Percentiles rank a stretch among this genome's conserved stretches.
Evolutionary conservation across 2,329 filamentous ascomycete species (phyloP).

Genomic region (Cordyceps cateniannulata): DNA sequence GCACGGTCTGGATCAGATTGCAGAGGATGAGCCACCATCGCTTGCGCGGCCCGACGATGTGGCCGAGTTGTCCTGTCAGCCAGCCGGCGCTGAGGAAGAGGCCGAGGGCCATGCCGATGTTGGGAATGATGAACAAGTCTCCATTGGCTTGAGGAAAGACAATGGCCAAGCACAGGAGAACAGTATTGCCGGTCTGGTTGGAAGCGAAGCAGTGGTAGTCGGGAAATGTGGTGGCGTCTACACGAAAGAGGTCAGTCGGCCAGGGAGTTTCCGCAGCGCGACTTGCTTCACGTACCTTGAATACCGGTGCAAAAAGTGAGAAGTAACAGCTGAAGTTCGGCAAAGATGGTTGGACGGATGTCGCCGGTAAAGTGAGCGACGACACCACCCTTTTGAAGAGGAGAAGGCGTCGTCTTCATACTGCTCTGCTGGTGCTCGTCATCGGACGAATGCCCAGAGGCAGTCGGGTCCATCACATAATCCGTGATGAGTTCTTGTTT

Average conservation of each 20-base stretch:
- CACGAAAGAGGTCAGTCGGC: not conserved
- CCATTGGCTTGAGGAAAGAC: conserved; percentile 40
- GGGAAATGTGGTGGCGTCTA: conserved; percentile 52
- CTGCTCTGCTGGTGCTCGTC: not conserved
- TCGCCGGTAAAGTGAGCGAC: conserved; percentile 20
- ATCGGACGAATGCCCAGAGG: conserved; percentile 6
- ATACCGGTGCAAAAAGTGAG: conserved; percentile 46
- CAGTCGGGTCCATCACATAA: not conserved
- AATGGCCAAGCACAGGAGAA: conserved; percentile 49
- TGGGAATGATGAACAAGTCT: conserved; percentile 43
- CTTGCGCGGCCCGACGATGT: conserved; percentile 42
- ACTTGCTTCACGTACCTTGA: conserved; percentile 30
- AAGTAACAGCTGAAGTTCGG: conserved; percentile 39
- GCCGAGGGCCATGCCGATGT: conserved; percentile 48
- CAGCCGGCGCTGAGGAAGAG: conserved; percentile 50
- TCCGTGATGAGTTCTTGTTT: not conserved
- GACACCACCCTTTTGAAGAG: not conserved
- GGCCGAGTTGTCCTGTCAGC: conserved; percentile 50
- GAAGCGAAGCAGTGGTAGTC: conserved; percentile 58
- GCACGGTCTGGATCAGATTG: conserved; percentile 46
- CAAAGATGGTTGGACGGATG: conserved; percentile 34
- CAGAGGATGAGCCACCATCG: conserved; percentile 48
- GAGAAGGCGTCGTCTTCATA: not conserved
- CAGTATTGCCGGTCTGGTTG: conserved; percentile 60
- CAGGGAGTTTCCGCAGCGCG: not conserved